A percentile compares a stretch with the other conserved stretches of the same genome.
These are phyloP conservation scores for Aureobasidium sp. DNA, from an alignment of 2,329 filamentous ascomycete genomes.

Conservation along the genomic window DNA sequence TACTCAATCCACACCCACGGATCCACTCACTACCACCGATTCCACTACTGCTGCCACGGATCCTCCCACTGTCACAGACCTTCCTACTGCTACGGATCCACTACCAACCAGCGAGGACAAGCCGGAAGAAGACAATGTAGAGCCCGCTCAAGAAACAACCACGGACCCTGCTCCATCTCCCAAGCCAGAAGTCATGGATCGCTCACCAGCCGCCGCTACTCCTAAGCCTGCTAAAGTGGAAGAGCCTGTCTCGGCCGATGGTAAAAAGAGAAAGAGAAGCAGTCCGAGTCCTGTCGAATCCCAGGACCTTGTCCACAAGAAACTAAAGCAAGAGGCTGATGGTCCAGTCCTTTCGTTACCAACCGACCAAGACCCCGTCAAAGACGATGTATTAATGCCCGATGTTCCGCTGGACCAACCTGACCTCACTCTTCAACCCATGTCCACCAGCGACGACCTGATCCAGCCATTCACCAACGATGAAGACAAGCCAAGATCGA, in stretches of 20 bases:
- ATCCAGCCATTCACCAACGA: neutral
- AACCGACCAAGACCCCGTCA: neutral
- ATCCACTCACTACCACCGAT: too few relatives aligned
- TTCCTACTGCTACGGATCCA: neutral
- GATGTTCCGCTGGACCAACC: slow-evolving; percentile 17
- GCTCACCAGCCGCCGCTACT: neutral
- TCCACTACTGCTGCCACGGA: too few relatives aligned
- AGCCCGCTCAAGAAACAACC: neutral
- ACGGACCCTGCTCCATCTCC: neutral
- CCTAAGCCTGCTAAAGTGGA: slow-evolving; percentile 10
- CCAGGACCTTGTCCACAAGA: slow-evolving; percentile 33
- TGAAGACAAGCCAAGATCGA: neutral
- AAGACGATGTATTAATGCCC: slow-evolving; percentile 12
- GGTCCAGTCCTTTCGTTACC: neutral
- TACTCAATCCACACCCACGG: too few relatives aligned
- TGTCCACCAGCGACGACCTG: slow-evolving; percentile 5
- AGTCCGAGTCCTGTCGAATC: slow-evolving; percentile 30
- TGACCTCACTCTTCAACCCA: neutral
- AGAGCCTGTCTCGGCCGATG: slow-evolving; percentile 21
- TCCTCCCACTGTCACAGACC: neutral
- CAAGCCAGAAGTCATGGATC: neutral
- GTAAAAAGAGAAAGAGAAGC: slow-evolving; percentile 32
- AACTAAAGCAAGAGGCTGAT: slow-evolving; percentile 25
- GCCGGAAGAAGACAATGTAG: neutral
- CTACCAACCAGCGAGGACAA: neutral